Evolutionary conservation across 2,329 filamentous ascomycete species (phyloP), one percentile per base, ranked within the genome.

Genomic region (Exophiala lecanii-corni): DNA sequence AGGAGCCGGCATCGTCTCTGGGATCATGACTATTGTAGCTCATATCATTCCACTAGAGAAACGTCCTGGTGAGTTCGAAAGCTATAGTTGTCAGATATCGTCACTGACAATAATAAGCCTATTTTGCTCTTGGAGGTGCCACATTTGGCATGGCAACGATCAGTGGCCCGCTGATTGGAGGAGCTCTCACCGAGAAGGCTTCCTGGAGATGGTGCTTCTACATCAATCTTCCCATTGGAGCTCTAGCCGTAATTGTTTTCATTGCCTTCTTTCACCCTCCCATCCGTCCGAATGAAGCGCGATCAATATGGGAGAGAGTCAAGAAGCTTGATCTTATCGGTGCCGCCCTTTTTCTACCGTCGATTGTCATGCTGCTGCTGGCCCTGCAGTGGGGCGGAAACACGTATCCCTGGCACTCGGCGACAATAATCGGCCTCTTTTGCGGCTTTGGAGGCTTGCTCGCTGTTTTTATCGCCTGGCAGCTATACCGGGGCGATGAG

Each of bases 211-310:
- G 53, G 53, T 57, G 54, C n/a, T 75, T 55, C 61, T 75, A 63
- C 39, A 61, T 64, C 47, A 71, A 70, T 36, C 55, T 71, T 15
- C 68, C 63, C 7, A 56, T 65, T 46, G 67, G 68, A 7, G 57
- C 2, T 71, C 7, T 63, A 6, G 57, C 59, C 1, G 63, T 73
- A 50, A 39, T 62, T 39, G 65, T 73, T 2, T 34, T 47, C 17
- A 39, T 39, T 18, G 19, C 36, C 10, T 39, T 47, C 30, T 47
- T 47, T 38, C 31, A 64, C 55, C 3, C 36, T 63, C 7, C 57
- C 59, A 0, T 58, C 59, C 25, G 46, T 51, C 3, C 53, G 53
- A 39, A 42, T 19, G 28, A 42, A n/a, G 30, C 18, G 30, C 30
- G 7, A 12, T 19, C 39, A 9, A 17, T 47, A 15, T 13, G 31